Percentiles rank a stretch among this genome's conserved stretches.
Evolutionary conservation across 2,329 filamentous ascomycete species (phyloP).

Genomic region (Fusarium compactum): DNA sequence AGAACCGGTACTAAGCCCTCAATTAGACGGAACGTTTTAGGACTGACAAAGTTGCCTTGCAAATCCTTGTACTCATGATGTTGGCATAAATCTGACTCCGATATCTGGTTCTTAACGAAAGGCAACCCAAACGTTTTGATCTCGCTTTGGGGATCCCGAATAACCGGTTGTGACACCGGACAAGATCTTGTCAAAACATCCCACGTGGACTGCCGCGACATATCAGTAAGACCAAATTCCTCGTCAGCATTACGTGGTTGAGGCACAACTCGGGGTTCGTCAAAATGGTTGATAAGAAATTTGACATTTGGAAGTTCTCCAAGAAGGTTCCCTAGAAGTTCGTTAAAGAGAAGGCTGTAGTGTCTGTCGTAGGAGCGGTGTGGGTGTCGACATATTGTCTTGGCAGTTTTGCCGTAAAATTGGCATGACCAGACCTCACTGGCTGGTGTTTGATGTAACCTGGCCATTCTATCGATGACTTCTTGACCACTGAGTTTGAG

Average conservation of each 20-base stretch:
- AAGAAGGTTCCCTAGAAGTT: slow-evolving; percentile 43
- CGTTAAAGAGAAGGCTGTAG: slow-evolving; percentile 50
- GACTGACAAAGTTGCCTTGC: slow-evolving; percentile 61
- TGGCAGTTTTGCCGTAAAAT: slow-evolving; percentile 42
- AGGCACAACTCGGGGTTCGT: slow-evolving; percentile 60
- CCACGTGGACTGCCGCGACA: slow-evolving; percentile 50
- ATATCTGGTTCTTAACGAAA: slow-evolving; percentile 51
- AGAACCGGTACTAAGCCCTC: slow-evolving; percentile 60
- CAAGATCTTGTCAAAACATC: slow-evolving; percentile 51
- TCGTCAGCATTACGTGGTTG: slow-evolving; percentile 17
- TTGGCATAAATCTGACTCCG: slow-evolving; percentile 56
- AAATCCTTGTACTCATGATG: slow-evolving; percentile 57
- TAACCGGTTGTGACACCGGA: neutral
- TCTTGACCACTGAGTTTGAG: slow-evolving; percentile 53
- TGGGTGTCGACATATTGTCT: slow-evolving; percentile 52
- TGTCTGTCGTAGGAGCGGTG: slow-evolving; percentile 52
- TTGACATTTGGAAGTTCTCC: slow-evolving; percentile 53
- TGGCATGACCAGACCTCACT: slow-evolving; percentile 56
- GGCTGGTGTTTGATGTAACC: slow-evolving; percentile 37
- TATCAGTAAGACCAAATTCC: slow-evolving; percentile 40
- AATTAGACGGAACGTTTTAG: slow-evolving; percentile 57
- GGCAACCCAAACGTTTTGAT: slow-evolving; percentile 48
- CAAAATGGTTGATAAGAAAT: slow-evolving; percentile 61
- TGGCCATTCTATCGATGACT: slow-evolving; percentile 47
- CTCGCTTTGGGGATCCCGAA: neutral